Conservation (phyloP, 306 rosid species). For the Myrica gale region DNA sequence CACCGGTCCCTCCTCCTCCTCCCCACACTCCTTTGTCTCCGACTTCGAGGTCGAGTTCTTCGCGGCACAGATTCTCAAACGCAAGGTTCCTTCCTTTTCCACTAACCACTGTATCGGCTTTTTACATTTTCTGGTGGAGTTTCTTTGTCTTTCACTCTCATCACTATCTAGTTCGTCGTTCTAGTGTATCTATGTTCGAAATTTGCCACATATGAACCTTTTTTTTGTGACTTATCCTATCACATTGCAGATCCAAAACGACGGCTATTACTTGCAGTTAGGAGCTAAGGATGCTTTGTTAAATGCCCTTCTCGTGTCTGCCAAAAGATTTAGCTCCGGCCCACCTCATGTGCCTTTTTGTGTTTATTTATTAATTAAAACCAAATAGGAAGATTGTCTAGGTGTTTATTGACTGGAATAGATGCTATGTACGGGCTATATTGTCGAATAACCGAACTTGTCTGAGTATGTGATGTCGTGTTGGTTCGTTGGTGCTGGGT, state of each 20-base stretch:
- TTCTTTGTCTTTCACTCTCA: not conserved
- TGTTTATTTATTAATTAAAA: too few species aligned
- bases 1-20: conserved; percentile 53
- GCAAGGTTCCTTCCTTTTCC: conserved; percentile 53
- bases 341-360: conserved; percentile 73
- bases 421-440: conserved; percentile 10
- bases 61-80: conserved; percentile 96
- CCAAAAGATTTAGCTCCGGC: conserved; percentile 73
- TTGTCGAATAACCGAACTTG: conserved; percentile 8
- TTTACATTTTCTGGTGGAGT: too few species aligned
- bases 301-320: conserved; percentile 86
- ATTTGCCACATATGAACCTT: not conserved
- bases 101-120: too few species aligned
- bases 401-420: conserved; percentile 1
- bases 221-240: conserved; percentile 18
- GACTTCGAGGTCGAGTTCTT: conserved; percentile 88
- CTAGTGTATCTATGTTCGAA: not conserved
- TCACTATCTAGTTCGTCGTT: not conserved
- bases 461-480: not conserved
- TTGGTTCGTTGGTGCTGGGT: not conserved
- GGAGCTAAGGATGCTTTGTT: conserved; percentile 82
- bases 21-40: conserved; percentile 35
- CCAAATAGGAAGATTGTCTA: not conserved
- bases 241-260: conserved; percentile 74
- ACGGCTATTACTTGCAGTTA: conserved; percentile 61